phyloP scores from a whole-genome alignment of 169 alveolate species.

The Plasmodium vinckei region DNA sequence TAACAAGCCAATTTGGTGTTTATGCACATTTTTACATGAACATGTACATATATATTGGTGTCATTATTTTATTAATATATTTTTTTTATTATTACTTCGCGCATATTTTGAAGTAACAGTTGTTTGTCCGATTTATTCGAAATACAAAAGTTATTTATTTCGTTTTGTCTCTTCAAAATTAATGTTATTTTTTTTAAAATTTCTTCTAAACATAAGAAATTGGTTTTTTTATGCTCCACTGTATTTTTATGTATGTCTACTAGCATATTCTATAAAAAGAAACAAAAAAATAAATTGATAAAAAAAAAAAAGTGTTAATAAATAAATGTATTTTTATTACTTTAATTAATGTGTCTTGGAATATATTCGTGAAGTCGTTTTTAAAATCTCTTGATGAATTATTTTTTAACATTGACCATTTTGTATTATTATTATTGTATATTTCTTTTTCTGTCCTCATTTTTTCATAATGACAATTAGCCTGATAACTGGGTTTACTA shows the following conservation, averaged over 20 bases:
- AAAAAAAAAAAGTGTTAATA: background rate
- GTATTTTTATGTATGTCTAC: constrained; percentile 45
- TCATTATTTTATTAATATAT: background rate
- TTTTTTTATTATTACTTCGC: constrained; percentile 13
- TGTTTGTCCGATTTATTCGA: constrained; percentile 35
- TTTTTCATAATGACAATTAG: too few relatives aligned
- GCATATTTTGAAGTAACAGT: constrained; percentile 17
- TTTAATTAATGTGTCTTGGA: constrained; percentile 2
- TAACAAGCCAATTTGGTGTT: too few relatives aligned
- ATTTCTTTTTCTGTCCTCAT: too few relatives aligned
- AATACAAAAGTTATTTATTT: constrained; percentile 9
- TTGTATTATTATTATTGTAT: too few relatives aligned
- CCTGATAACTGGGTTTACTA: background rate
- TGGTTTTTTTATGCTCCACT: constrained; percentile 47
- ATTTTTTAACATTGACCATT: too few relatives aligned
- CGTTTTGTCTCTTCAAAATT: constrained; percentile 28
- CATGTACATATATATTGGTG: background rate
- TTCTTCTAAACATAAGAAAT: constrained; percentile 55
- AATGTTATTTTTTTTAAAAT: constrained; percentile 38
- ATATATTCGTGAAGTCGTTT: background rate
- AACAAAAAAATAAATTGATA: background rate
- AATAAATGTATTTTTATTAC: constrained; percentile 14
- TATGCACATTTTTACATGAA: too few relatives aligned
- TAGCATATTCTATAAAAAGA: constrained; percentile 20
- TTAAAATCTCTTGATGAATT: background rate